A percentile compares a stretch with the other conserved stretches of the same genome.
Conservation (phyloP, 2,329 filamentous ascomycete genomes). For the Verticillium nonalfalfae region DNA sequence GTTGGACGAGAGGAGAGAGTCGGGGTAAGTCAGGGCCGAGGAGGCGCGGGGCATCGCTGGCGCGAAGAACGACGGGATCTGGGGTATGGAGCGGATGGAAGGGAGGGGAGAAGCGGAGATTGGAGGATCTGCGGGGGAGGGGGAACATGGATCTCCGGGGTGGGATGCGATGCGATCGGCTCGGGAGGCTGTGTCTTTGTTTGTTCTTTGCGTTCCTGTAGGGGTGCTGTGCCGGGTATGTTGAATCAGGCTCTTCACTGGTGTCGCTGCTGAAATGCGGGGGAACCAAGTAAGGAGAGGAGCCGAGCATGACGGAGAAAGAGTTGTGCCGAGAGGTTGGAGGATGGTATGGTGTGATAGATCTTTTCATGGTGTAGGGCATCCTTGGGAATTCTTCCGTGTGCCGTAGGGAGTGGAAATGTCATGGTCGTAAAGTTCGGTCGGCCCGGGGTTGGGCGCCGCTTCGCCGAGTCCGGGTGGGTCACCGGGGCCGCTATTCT, state of each 20-base stretch:
- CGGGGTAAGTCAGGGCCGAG: not conserved
- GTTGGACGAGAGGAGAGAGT: not conserved
- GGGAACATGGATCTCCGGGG: not conserved
- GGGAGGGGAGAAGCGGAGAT: not conserved
- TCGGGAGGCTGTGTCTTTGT: not conserved
- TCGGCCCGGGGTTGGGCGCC: not conserved
- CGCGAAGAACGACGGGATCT: not conserved
- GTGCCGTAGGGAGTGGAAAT: not conserved
- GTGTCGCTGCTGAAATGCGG: not conserved
- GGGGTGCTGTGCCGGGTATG: too few relatives aligned
- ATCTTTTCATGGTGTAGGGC: not conserved
- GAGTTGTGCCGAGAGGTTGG: not conserved
- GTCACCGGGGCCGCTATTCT: not conserved
- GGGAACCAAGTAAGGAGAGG: not conserved
- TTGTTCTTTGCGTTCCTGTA: not conserved
- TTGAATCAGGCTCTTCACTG: too few relatives aligned
- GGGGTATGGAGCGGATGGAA: not conserved
- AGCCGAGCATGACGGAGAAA: not conserved
- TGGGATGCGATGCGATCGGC: not conserved
- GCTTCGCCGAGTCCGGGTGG: not conserved
- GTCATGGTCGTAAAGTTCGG: not conserved
- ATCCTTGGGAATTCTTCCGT: not conserved
- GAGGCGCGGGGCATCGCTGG: not conserved
- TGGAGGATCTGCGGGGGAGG: not conserved
- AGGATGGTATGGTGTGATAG: not conserved